Conservation (phyloP, 2,329 filamentous ascomycete genomes). For the Claviceps arundinis region DNA sequence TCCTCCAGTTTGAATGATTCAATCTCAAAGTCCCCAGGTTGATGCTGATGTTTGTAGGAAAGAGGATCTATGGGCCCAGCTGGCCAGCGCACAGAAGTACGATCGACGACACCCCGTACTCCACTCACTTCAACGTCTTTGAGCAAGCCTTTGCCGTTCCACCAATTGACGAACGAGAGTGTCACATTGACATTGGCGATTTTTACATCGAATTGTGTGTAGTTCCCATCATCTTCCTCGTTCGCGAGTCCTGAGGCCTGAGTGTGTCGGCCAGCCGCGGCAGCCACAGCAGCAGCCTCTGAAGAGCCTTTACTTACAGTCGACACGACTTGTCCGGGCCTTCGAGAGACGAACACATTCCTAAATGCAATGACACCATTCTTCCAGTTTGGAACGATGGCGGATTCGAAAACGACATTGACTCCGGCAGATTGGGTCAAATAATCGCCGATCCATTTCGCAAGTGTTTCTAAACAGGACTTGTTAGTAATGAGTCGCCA, state of each 20-base stretch:
- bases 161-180: slow-evolving; percentile 95
- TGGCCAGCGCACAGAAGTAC: slow-evolving; percentile 65
- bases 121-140: slow-evolving; percentile 91
- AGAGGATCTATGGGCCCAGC: slow-evolving; percentile 60
- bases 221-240: slow-evolving; percentile 73
- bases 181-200: slow-evolving; percentile 95
- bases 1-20: slow-evolving; percentile 96
- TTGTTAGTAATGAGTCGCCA: slow-evolving; percentile 8
- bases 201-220: slow-evolving; percentile 92
- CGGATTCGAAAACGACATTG: slow-evolving; percentile 91
- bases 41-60: slow-evolving; percentile 75
- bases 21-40: slow-evolving; percentile 90
- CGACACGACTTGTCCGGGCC: slow-evolving; percentile 68
- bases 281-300: slow-evolving; percentile 73
- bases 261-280: slow-evolving; percentile 53
- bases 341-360: slow-evolving; percentile 87
- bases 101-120: slow-evolving; percentile 81
- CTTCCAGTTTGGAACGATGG: slow-evolving; percentile 91
- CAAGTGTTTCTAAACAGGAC: slow-evolving; percentile 61
- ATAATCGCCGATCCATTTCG: slow-evolving; percentile 89
- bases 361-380: slow-evolving; percentile 92
- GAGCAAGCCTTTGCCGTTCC: slow-evolving; percentile 86
- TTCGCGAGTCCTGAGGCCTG: slow-evolving; percentile 21
- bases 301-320: slow-evolving; percentile 90
- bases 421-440: slow-evolving; percentile 86